phyloP scores from a whole-genome alignment of 805 yeast species.

The Ogataea salicorniae region DNA sequence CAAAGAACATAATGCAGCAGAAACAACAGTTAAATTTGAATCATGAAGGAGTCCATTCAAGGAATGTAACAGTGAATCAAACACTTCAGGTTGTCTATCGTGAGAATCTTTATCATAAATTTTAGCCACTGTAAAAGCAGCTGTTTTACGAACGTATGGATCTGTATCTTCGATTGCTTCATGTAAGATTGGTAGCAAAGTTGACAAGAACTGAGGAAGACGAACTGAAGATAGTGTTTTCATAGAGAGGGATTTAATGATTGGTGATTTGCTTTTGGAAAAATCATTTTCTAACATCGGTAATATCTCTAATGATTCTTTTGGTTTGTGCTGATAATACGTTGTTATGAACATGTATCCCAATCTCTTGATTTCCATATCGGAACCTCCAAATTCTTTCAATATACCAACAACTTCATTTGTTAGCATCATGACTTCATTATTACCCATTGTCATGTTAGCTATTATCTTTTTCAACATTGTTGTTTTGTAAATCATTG shows the following conservation, averaged over 20 bases:
- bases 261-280: conserved; percentile 27
- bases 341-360: conserved; percentile 62
- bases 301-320: conserved; percentile 49
- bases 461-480: conserved; percentile 72
- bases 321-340: conserved; percentile 56
- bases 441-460: conserved; percentile 76
- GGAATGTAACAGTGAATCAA: conserved; percentile 38
- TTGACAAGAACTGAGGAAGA: conserved; percentile 43
- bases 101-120: conserved; percentile 52
- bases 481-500: conserved; percentile 34
- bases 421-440: conserved; percentile 63
- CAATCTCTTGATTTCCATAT: conserved; percentile 65
- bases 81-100: conserved; percentile 34
- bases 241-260: conserved; percentile 57
- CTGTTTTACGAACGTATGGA: conserved; percentile 60
- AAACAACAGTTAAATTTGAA: conserved; percentile 52
- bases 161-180: conserved; percentile 40
- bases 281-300: conserved; percentile 52
- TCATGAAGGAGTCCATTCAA: conserved; percentile 55
- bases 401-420: conserved; percentile 58
- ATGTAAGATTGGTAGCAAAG: conserved; percentile 37
- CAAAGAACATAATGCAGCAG: conserved; percentile 68
- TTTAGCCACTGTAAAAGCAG: conserved; percentile 65
- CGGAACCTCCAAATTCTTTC: conserved; percentile 33
- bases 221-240: conserved; percentile 60